Evolutionary conservation across 1,284 basidiomycete species (phyloP).

Genomic region (Leccinum pachyderme): DNA sequence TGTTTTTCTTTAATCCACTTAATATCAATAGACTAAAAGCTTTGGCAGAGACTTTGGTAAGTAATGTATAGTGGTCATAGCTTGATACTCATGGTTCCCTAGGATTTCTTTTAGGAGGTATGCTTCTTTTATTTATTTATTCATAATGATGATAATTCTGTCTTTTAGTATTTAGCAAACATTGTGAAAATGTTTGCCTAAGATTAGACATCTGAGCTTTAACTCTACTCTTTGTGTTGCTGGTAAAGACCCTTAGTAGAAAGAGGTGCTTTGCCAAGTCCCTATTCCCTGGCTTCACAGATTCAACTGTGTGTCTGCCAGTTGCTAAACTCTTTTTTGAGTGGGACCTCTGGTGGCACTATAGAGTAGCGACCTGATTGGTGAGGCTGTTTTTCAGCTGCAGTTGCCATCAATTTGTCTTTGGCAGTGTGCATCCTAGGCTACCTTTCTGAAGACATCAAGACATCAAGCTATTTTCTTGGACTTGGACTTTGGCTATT

Average conservation of each 20-base stretch:
- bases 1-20: no score
- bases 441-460: background rate
- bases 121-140: no score
- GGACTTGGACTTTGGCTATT: background rate
- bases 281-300: background rate
- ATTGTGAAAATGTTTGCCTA: background rate
- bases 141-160: no score
- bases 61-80: no score
- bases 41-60: no score
- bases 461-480: background rate
- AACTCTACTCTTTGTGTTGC: background rate
- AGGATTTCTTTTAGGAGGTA: no score
- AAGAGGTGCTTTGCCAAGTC: background rate
- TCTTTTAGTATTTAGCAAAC: no score
- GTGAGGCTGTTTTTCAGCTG: no score
- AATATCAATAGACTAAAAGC: no score
- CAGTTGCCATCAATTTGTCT: no score
- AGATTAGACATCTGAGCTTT: no score
- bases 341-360: background rate
- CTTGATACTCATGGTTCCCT: no score
- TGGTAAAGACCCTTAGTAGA: background rate
- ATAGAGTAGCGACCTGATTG: background rate
- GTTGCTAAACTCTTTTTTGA: background rate
- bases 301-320: background rate
- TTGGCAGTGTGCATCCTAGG: background rate